These are phyloP conservation scores for Fusarium sp. DNA, from an alignment of 2,329 filamentous ascomycete genomes.

Conservation along the genomic window DNA sequence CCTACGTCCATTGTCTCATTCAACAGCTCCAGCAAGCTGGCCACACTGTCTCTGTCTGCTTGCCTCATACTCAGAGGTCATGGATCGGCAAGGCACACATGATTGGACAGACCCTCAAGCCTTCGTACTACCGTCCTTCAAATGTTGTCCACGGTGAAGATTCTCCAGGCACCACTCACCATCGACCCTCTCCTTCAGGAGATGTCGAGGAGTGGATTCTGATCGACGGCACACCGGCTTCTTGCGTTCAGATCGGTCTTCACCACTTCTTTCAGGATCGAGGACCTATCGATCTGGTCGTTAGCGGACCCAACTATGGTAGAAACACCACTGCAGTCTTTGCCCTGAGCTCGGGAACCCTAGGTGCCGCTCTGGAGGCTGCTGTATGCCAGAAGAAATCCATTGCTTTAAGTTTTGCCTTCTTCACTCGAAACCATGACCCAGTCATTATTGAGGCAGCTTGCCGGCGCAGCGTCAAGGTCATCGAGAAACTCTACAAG, in stretches of 20 bases:
- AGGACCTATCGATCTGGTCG: conserved; percentile 78
- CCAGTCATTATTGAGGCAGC: conserved; percentile 82
- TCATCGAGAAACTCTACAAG: conserved; percentile 81
- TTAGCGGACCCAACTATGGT: conserved; percentile 86
- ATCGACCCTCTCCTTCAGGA: conserved; percentile 63
- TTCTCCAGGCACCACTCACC: conserved; percentile 73
- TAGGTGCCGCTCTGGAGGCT: conserved; percentile 82
- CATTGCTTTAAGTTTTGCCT: conserved; percentile 90
- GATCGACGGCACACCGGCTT: conserved; percentile 83
- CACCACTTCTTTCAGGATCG: conserved; percentile 81
- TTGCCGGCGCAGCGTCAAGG: conserved; percentile 75
- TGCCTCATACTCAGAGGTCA: conserved; percentile 90
- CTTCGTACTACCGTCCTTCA: conserved; percentile 81
- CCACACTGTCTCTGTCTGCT: conserved; percentile 89
- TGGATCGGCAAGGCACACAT: conserved; percentile 99
- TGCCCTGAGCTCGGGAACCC: conserved; percentile 79
- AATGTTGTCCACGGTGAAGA: conserved; percentile 54
- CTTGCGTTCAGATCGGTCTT: conserved; percentile 83
- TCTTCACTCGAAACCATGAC: conserved; percentile 87
- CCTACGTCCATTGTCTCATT: conserved; percentile 82
- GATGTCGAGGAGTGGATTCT: conserved; percentile 82
- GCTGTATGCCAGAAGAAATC: conserved; percentile 76
- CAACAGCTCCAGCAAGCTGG: conserved; percentile 77
- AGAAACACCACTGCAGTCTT: conserved; percentile 85
- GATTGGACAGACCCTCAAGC: conserved; percentile 87